phyloP scores from a whole-genome alignment of 345 rosid species.

The Acer saccharum region DNA sequence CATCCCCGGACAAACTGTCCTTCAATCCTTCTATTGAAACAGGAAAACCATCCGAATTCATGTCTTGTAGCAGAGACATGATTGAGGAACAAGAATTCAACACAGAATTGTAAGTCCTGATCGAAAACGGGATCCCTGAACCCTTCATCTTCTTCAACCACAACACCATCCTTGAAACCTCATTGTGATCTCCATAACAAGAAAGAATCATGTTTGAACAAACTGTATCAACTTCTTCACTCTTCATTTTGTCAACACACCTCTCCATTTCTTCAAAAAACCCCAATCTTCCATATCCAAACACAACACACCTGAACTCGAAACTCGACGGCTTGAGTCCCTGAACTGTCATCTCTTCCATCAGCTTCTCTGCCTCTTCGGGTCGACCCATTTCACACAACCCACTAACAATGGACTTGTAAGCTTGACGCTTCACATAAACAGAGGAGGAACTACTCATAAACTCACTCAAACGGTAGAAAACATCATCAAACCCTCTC shows the following conservation, averaged over 20 bases:
- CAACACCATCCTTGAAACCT: conserved; percentile 54
- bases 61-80: conserved; percentile 37
- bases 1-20: conserved; percentile 40
- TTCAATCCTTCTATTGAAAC: conserved; percentile 51
- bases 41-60: conserved; percentile 29
- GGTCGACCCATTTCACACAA: conserved; percentile 70
- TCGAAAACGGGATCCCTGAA: conserved; percentile 50
- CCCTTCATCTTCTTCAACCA: conserved; percentile 66
- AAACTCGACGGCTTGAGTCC: conserved; percentile 49
- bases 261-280: conserved; percentile 66
- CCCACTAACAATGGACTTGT: conserved; percentile 59
- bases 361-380: conserved; percentile 53
- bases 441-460: conserved; percentile 49
- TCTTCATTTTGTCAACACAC: conserved; percentile 43
- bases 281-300: conserved; percentile 73
- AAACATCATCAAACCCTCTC: conserved; percentile 53
- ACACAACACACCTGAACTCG: conserved; percentile 54
- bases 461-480: conserved; percentile 39
- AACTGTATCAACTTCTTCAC: conserved; percentile 57
- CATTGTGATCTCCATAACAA: conserved; percentile 63
- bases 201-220: conserved; percentile 83
- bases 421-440: conserved; percentile 64
- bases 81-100: conserved; percentile 67
- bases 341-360: conserved; percentile 47
- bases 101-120: conserved; percentile 74